Conservation (phyloP, 2,329 filamentous ascomycete species). For the Dendrostoma leiphaemia region DNA sequence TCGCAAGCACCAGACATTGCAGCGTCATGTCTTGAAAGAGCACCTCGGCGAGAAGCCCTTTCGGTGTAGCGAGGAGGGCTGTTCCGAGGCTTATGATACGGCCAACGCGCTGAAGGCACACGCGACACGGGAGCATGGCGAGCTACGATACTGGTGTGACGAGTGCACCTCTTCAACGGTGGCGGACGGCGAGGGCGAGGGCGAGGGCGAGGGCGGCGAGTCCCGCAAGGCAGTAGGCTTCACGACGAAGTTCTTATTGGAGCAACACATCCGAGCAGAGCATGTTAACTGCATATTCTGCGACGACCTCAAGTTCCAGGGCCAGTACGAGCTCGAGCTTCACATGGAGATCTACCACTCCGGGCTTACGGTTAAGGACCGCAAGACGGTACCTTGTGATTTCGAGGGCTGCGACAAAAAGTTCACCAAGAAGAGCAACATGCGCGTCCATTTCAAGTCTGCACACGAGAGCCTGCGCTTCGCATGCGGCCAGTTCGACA, state of each 20-base stretch:
- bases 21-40: constrained; percentile 75
- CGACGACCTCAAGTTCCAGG: constrained; percentile 59
- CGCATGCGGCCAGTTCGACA: constrained; percentile 70
- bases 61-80: constrained; percentile 61
- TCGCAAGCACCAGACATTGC: constrained; percentile 81
- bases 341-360: constrained; percentile 80
- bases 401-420: constrained; percentile 67
- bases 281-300: constrained; percentile 80
- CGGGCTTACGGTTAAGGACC: constrained; percentile 56
- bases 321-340: constrained; percentile 65
- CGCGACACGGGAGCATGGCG: constrained; percentile 65
- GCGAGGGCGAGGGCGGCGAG: too few relatives aligned
- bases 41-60: constrained; percentile 74
- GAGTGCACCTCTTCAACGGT: constrained; percentile 54
- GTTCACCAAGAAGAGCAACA: constrained; percentile 82
- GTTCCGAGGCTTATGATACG: constrained; percentile 70
- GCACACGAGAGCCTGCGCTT: constrained; percentile 77
- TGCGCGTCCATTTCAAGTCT: constrained; percentile 74
- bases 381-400: constrained; percentile 66
- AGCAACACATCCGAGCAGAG: constrained; percentile 68
- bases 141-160: constrained; percentile 72
- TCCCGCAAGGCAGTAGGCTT: constrained; percentile 57
- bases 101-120: constrained; percentile 71
- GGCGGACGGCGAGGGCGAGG: too few relatives aligned
- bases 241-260: constrained; percentile 67